Percentiles rank a stretch among this genome's conserved stretches.
Evolutionary conservation across 2,329 filamentous ascomycete species (phyloP).

Genomic region (Teratosphaeria viscida): DNA sequence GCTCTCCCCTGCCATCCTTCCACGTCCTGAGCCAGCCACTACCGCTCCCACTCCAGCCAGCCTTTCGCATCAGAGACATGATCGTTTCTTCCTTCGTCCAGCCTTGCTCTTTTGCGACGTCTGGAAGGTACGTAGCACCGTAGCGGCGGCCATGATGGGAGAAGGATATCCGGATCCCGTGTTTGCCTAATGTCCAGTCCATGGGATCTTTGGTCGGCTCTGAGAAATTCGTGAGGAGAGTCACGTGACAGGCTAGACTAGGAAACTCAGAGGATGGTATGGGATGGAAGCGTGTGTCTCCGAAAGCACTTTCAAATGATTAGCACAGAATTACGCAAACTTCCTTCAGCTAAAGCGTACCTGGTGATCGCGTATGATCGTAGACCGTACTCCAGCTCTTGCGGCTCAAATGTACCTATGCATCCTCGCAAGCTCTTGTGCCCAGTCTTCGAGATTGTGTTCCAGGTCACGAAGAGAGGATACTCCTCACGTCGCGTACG

Average conservation of each 20-base stretch:
- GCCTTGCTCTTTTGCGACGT: slow-evolving; percentile 83
- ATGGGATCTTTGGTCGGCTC: slow-evolving; percentile 52
- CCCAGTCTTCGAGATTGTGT: slow-evolving; percentile 53
- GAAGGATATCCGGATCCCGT: slow-evolving; percentile 83
- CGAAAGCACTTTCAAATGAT: slow-evolving; percentile 42
- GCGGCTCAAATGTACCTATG: slow-evolving; percentile 85
- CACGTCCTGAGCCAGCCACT: slow-evolving; percentile 45
- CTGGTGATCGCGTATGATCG: slow-evolving; percentile 75
- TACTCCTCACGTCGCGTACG: slow-evolving; percentile 28
- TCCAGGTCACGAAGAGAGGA: slow-evolving; percentile 93
- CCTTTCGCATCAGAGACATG: slow-evolving; percentile 84
- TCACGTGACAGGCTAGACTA: slow-evolving; percentile 65
- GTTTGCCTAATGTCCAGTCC: slow-evolving; percentile 78
- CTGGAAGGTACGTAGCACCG: slow-evolving; percentile 82
- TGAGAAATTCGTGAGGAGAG: slow-evolving; percentile 54
- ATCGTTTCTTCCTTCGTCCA: slow-evolving; percentile 93
- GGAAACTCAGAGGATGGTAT: slow-evolving; percentile 57
- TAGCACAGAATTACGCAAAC: not conserved
- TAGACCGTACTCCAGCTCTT: slow-evolving; percentile 63
- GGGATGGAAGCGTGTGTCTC: slow-evolving; percentile 52
- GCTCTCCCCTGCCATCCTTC: slow-evolving; percentile 61
- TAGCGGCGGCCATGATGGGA: slow-evolving; percentile 60
- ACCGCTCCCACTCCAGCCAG: slow-evolving; percentile 65
- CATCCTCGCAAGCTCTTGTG: slow-evolving; percentile 72
- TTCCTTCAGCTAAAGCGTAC: slow-evolving; percentile 29